Conservation (phyloP, 2,329 filamentous ascomycete species). For the Plenodomus tracheiphilus region DNA sequence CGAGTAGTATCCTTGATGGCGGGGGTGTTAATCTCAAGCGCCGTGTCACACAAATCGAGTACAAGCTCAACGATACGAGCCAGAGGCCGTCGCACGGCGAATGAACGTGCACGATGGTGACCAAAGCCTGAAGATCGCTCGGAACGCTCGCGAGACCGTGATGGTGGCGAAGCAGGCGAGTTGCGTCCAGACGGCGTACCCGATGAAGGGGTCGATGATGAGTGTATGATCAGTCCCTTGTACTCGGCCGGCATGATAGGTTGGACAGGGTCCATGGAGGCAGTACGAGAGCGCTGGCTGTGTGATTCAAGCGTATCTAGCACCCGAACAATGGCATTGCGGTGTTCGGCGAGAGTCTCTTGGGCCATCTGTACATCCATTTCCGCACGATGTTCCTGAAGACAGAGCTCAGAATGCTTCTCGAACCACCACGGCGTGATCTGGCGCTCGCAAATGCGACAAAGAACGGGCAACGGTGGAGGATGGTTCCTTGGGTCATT, state of each 20-base stretch:
- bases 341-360: slow-evolving; percentile 87
- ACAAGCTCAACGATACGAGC: slow-evolving; percentile 93
- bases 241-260: slow-evolving; percentile 71
- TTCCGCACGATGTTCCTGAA: slow-evolving; percentile 94
- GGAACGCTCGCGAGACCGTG: slow-evolving; percentile 70
- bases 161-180: slow-evolving; percentile 66
- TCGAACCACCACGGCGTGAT: slow-evolving; percentile 99
- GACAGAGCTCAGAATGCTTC: slow-evolving; percentile 93
- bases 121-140: slow-evolving; percentile 71
- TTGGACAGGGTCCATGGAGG: slow-evolving; percentile 53
- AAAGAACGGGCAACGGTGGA: slow-evolving; percentile 82
- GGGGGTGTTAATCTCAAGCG: slow-evolving; percentile 91
- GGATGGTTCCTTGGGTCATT: slow-evolving; percentile 76
- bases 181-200: slow-evolving; percentile 72
- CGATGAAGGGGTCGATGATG: slow-evolving; percentile 66
- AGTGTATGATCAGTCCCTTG: slow-evolving; percentile 83
- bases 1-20: slow-evolving; percentile 80
- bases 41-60: slow-evolving; percentile 92
- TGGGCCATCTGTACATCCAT: slow-evolving; percentile 98
- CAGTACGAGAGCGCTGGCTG: slow-evolving; percentile 62
- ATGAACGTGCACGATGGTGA: slow-evolving; percentile 82
- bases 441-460: slow-evolving; percentile 94
- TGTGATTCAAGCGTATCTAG: slow-evolving; percentile 87
- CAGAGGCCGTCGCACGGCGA: slow-evolving; percentile 86
- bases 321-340: slow-evolving; percentile 92